Base-by-base conservation (phyloP, 1,284 basidiomycete species). In the Taiwanofungus camphoratus region DNA sequence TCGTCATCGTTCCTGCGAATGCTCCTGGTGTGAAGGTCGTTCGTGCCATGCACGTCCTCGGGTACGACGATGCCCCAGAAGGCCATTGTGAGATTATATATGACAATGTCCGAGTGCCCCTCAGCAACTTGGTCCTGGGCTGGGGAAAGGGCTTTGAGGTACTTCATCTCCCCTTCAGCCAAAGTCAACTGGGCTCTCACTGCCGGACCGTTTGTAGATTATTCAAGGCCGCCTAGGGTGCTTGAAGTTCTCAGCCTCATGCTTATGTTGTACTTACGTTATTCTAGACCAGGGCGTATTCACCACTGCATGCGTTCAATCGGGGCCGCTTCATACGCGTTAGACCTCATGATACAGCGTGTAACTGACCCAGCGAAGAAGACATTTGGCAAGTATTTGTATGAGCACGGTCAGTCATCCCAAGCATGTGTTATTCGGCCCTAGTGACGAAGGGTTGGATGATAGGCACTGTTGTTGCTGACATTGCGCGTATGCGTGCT, bases 241-340 rank as follows among this genome's bases (percentile, higher is more conserved):
- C 48, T 74, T 62, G 22, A 18, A 19, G 23, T 34, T 9, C 23
- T 35, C n/a, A 15, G 19, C 21, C 29, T 18, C 18, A 15, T 32
- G n/a, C 5, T 19, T 5, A 18, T 8, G 34, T 21, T 18, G 37
- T 16, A 31, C 16, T 24, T 35, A 38, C 21, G 20, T 15, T 11
- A 29, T 41, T 32, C 34, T 52, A 87, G 88, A 36, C 95, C 95
- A 44, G 95, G 95, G 19, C 85, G 96, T 44, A 89, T 98, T 56
- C 95, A 98, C 63, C 95, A 99, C 65, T 96, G 93, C 73, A 99
- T 99, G 95, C 83, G 95, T 36, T 90, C 91, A 16, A 89, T 99
- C 49, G 95, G 95, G 32, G 77, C 79, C 19, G 96, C 94, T 1
- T 82, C 87, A 49, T 74, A 79, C 20, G 88, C 95, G 1, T 71